phyloP scores from a whole-genome alignment of 768 basidiomycete genomes.

The Clitopilus passeckerianus region DNA sequence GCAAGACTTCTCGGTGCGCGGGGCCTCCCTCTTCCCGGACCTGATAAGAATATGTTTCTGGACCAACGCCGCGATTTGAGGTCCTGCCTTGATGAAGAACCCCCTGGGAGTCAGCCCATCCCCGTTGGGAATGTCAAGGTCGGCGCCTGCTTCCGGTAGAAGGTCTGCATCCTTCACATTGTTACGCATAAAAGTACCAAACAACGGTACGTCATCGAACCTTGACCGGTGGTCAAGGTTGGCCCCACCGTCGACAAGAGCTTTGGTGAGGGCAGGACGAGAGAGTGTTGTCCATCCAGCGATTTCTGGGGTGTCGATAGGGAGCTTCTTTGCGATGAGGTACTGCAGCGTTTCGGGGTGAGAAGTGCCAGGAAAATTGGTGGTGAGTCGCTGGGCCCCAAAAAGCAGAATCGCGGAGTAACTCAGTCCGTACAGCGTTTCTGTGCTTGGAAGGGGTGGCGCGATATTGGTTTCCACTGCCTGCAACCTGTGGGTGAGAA shows the following conservation, averaged over 20 bases:
- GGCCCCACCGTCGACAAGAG: conserved; percentile 41
- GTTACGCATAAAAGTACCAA: neutral
- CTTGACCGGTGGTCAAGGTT: conserved; percentile 36
- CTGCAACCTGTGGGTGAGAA: conserved; percentile 7
- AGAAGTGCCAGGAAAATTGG: conserved; percentile 5
- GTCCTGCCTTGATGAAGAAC: conserved; percentile 29
- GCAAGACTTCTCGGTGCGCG: conserved; percentile 40
- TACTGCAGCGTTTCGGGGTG: conserved; percentile 31
- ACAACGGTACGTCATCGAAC: neutral
- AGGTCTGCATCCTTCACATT: neutral
- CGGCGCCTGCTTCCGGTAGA: neutral
- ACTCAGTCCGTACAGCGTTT: conserved; percentile 38
- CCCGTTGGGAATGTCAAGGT: neutral
- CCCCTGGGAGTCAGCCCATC: conserved; percentile 29
- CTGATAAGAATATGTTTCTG: conserved; percentile 39
- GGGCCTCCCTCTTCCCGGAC: conserved; percentile 36
- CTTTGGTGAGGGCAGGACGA: conserved; percentile 24
- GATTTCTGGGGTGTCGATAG: conserved; percentile 38
- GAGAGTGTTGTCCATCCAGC: conserved; percentile 45
- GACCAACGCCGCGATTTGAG: conserved; percentile 37
- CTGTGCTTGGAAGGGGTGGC: conserved; percentile 31
- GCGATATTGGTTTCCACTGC: conserved; percentile 22
- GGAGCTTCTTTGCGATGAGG: conserved; percentile 35
- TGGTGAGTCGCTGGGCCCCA: conserved; percentile 30
- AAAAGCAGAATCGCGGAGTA: conserved; percentile 34